Base-by-base conservation (phyloP, 129 eudicot genomes). In the Saposhnikovia divaricata region DNA sequence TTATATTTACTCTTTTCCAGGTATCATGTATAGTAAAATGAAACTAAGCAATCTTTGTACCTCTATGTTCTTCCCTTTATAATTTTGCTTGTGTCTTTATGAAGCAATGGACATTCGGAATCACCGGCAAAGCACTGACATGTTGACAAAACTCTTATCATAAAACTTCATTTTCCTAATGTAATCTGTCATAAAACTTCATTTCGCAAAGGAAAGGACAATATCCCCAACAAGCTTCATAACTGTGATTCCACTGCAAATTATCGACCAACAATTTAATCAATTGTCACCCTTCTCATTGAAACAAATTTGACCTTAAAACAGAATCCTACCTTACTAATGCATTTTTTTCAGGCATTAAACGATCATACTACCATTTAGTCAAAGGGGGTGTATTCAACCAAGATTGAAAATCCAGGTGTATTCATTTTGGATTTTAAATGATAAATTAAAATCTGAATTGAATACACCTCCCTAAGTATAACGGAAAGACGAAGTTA, bases 171-270 rank as follows among this genome's bases (percentile, higher is more conserved):
- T 59, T 59, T 59, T 15, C 68, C 68, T n/a, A 59, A 3, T 59
- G 68, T 31, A 31, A 0, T 31, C 34, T 31, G 34, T 31, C 34
- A n/a, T n/a, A n/a, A n/a, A n/a, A n/a, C n/a, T n/a, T n/a, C n/a
- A n/a, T n/a, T n/a, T n/a, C n/a, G n/a, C 82, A 57, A 90, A 90
- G 70, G 82, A 83, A 18, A 90, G 92, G 46, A 90, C 91, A 47
- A 90, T 79, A 44, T 88, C 95, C 25, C 95, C 95, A 25, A 90
- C 95, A n/a, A 90, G 86, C 84, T 90, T 90, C 37, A 92, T 90
- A 11, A 90, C 87, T 50, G 95, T 90, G 72, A 90, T 88, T 79
- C 95, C 95, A 75, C 95, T 90, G 91, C 85, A 79, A 75, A 74
- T 61, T 3, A 79, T 27, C 25, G 25, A 42, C 3, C 57, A 21